Evolutionary conservation across 2,329 filamentous ascomycete species (phyloP).

Genomic region (Cordyceps fumosorosea): DNA sequence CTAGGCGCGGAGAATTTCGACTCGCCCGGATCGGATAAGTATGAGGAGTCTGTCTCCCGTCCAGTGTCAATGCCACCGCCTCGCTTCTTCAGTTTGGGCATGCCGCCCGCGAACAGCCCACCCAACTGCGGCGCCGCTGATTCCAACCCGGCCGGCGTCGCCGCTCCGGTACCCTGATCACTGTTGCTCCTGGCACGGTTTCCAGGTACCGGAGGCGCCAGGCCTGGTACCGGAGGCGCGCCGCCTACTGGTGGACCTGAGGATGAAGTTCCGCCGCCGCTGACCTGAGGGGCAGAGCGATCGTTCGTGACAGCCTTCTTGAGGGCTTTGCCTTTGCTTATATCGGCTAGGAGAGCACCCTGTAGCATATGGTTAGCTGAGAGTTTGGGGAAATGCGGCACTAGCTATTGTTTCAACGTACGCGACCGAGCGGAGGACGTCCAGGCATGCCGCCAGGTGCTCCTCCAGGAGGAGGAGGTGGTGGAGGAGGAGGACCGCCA

Average conservation of each 20-base stretch:
- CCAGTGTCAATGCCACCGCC: constrained; percentile 74
- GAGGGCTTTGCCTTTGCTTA: constrained; percentile 69
- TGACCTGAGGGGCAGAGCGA: constrained; percentile 71
- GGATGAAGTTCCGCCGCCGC: constrained; percentile 30
- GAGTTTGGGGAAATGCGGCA: background rate
- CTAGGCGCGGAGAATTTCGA: constrained; percentile 31
- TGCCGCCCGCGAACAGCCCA: constrained; percentile 86
- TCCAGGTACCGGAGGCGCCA: constrained; percentile 65
- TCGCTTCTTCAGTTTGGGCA: constrained; percentile 88
- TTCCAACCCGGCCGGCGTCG: constrained; percentile 26
- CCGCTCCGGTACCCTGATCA: constrained; percentile 53
- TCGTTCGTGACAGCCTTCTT: constrained; percentile 91
- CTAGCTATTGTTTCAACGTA: constrained; percentile 38
- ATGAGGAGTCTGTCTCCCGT: constrained; percentile 54
- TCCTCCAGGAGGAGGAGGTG: constrained; percentile 51
- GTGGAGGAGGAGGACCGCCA: constrained; percentile 56
- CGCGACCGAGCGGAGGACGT: constrained; percentile 54
- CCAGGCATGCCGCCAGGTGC: constrained; percentile 46
- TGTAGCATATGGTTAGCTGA: constrained; percentile 30
- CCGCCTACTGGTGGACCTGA: constrained; percentile 57
- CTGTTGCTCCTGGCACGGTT: constrained; percentile 79
- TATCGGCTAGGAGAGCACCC: constrained; percentile 84
- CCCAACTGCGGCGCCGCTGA: constrained; percentile 70
- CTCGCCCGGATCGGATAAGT: constrained; percentile 68
- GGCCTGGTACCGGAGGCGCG: constrained; percentile 73